Evolutionary conservation across 306 rosid species (phyloP).

Genomic region (Trichosanthes truncata): DNA sequence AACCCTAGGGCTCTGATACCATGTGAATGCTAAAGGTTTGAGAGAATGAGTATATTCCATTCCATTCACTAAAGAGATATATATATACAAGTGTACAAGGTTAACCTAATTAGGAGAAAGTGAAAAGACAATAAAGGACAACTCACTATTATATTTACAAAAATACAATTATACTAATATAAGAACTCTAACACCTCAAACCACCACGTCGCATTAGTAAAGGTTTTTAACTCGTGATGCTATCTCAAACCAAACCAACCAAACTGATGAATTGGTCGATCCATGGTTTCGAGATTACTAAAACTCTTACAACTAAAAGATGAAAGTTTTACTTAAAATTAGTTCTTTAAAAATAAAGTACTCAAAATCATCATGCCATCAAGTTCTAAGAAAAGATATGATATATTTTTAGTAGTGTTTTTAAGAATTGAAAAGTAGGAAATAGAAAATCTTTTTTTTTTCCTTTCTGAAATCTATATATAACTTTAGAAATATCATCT

Average conservation of each 20-base stretch:
- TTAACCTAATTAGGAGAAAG: no score
- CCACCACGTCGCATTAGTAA: background rate
- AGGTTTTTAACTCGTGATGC: background rate
- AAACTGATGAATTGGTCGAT: background rate
- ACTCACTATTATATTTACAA: no score
- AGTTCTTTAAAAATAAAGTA: no score
- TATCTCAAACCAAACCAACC: background rate
- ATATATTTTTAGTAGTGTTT: background rate
- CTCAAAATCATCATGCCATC: background rate
- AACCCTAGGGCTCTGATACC: no score
- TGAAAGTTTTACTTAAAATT: background rate
- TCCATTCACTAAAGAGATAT: no score
- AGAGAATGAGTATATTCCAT: no score
- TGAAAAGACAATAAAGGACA: no score
- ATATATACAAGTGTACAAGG: no score
- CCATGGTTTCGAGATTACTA: background rate
- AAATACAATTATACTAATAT: no score
- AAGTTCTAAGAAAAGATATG: background rate
- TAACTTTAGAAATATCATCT: background rate
- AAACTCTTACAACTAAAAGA: background rate
- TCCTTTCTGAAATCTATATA: background rate
- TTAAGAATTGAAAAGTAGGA: background rate
- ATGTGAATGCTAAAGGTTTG: no score
- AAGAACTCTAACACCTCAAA: no score
- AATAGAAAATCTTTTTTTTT: background rate